Percentiles rank a stretch among this genome's conserved stretches.
Evolutionary conservation across 129 eudicot species (phyloP).

Genomic region (Lactuca saligna): DNA sequence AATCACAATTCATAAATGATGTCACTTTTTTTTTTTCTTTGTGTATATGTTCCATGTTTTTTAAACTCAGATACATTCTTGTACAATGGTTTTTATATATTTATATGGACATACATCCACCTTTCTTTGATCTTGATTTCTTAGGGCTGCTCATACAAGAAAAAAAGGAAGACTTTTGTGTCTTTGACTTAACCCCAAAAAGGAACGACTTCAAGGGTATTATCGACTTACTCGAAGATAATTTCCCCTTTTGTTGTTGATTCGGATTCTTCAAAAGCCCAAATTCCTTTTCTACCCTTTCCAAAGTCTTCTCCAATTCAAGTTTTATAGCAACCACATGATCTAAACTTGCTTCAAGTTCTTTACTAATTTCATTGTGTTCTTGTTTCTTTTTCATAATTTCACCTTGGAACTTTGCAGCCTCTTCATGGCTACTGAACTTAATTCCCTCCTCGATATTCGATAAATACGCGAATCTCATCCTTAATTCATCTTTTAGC

Average conservation of each 20-base stretch:
- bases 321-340: slow-evolving; percentile 45
- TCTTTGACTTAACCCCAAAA: slow-evolving; percentile 62
- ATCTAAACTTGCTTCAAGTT: slow-evolving; percentile 67
- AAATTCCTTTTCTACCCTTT: slow-evolving; percentile 53
- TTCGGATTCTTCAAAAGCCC: slow-evolving; percentile 34
- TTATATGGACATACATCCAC: slow-evolving; percentile 13
- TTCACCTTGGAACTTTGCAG: slow-evolving; percentile 90
- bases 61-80: neutral
- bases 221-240: slow-evolving; percentile 25
- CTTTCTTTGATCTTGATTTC: slow-evolving; percentile 29
- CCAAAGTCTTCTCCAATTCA: slow-evolving; percentile 56
- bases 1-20: neutral
- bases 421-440: slow-evolving; percentile 70
- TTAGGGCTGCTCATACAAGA: slow-evolving; percentile 47
- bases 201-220: slow-evolving; percentile 70
- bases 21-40: slow-evolving; percentile 3
- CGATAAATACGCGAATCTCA: slow-evolving; percentile 48
- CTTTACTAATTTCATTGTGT: slow-evolving; percentile 74
- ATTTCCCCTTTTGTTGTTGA: slow-evolving; percentile 30
- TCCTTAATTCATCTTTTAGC: slow-evolving; percentile 62
- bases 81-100: neutral
- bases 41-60: slow-evolving; percentile 4
- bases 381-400: slow-evolving; percentile 85
- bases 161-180: slow-evolving; percentile 63
- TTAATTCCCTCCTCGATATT: slow-evolving; percentile 57